A percentile compares a stretch with the other conserved stretches of the same genome.
phyloP scores from a whole-genome alignment of 2,329 filamentous ascomycete species.

The Bretziella fagacearum region DNA sequence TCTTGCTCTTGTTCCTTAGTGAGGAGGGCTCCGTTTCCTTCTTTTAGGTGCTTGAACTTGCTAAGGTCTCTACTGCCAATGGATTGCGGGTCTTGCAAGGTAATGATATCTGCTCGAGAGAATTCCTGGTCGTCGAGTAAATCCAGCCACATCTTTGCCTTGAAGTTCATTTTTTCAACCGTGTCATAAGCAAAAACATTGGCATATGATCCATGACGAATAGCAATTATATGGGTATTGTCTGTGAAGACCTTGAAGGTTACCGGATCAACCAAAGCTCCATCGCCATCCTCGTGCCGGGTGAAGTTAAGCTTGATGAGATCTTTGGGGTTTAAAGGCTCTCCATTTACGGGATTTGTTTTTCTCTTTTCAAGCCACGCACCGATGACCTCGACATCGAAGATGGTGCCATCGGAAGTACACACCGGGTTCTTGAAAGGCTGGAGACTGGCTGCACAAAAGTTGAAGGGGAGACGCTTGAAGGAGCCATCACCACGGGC shows the following conservation, averaged over 20 bases:
- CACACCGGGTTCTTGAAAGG: constrained; percentile 92
- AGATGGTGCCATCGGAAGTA: constrained; percentile 71
- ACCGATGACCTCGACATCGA: constrained; percentile 86
- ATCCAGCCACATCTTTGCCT: constrained; percentile 90
- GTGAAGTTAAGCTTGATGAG: constrained; percentile 82
- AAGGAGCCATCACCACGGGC: constrained; percentile 44
- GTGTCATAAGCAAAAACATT: constrained; percentile 98
- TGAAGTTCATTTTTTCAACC: constrained; percentile 86
- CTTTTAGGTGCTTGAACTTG: constrained; percentile 75
- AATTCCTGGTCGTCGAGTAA: constrained; percentile 78
- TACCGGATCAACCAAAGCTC: constrained; percentile 72
- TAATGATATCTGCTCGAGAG: constrained; percentile 80
- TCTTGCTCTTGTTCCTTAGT: constrained; percentile 56
- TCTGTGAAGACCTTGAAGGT: constrained; percentile 97
- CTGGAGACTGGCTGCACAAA: constrained; percentile 88
- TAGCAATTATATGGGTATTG: constrained; percentile 88
- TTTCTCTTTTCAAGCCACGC: constrained; percentile 88
- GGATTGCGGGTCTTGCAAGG: constrained; percentile 89
- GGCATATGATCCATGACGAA: constrained; percentile 62
- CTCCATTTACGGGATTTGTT: constrained; percentile 78
- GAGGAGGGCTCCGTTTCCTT: constrained; percentile 53
- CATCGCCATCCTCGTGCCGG: constrained; percentile 55
- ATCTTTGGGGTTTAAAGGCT: constrained; percentile 61
- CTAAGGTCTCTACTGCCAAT: constrained; percentile 65
- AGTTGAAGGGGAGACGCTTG: constrained; percentile 89